Evolutionary conservation across 2,329 filamentous ascomycete genomes (phyloP).

Genomic region (Venturia oleaginea): DNA sequence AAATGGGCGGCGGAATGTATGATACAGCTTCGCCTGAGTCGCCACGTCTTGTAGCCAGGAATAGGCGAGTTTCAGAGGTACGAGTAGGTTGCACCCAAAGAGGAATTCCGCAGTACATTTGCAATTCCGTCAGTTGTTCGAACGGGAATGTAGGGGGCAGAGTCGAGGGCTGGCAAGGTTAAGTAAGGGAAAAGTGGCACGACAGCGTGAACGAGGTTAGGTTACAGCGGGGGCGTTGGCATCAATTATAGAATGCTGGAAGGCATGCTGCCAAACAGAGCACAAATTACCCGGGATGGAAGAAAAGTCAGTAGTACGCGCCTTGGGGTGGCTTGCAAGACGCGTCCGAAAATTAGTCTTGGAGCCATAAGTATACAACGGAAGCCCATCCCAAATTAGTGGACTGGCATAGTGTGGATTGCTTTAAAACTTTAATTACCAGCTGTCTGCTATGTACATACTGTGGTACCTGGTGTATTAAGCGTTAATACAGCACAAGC

Average conservation of each 20-base stretch:
- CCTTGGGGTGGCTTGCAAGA: not conserved
- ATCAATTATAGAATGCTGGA: not conserved
- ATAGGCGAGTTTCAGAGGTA: conserved; percentile 4
- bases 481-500: too few relatives aligned
- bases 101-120: conserved; percentile 1
- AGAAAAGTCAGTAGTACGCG: not conserved
- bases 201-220: not conserved
- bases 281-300: not conserved
- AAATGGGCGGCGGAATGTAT: not conserved
- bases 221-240: not conserved
- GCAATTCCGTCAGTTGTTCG: not conserved
- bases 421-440: not conserved
- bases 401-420: not conserved
- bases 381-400: conserved; percentile 1
- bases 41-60: not conserved
- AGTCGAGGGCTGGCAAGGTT: not conserved
- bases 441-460: too few relatives aligned
- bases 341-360: not conserved
- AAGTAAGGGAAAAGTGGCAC: not conserved
- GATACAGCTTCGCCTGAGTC: not conserved
- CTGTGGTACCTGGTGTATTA: too few relatives aligned
- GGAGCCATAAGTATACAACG: not conserved
- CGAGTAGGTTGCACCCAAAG: not conserved
- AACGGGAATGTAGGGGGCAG: not conserved
- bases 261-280: not conserved